phyloP scores from a whole-genome alignment of 331 rosid genomes.

The Cydonia oblonga region DNA sequence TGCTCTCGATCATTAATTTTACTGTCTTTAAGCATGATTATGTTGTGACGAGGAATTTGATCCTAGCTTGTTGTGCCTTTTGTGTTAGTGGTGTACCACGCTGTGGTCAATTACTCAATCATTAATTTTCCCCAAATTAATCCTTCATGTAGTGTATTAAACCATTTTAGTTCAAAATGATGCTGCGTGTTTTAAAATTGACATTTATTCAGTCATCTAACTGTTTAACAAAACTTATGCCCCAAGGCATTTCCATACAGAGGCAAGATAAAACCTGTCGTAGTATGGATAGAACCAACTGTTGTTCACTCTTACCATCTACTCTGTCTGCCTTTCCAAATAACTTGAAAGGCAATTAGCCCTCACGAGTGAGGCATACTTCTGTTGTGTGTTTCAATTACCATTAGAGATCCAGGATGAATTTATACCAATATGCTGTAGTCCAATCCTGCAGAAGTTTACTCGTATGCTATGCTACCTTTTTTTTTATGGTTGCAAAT shows the following conservation, averaged over 20 bases:
- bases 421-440: neutral
- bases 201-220: neutral
- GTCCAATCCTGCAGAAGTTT: neutral
- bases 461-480: neutral
- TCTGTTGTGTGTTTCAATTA: neutral
- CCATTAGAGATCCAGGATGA: neutral
- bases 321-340: neutral
- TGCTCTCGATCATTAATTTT: neutral
- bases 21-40: neutral
- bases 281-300: neutral
- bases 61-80: neutral
- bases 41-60: neutral
- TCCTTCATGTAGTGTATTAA: neutral
- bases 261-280: neutral
- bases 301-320: neutral
- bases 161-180: neutral
- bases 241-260: neutral
- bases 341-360: neutral
- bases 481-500: neutral
- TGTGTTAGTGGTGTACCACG: neutral
- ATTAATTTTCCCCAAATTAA: neutral
- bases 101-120: neutral
- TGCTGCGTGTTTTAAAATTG: neutral
- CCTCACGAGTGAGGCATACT: neutral
- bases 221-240: neutral